phyloP scores from a whole-genome alignment of 2,329 filamentous ascomycete species.

The Cladophialophora psammophila region DNA sequence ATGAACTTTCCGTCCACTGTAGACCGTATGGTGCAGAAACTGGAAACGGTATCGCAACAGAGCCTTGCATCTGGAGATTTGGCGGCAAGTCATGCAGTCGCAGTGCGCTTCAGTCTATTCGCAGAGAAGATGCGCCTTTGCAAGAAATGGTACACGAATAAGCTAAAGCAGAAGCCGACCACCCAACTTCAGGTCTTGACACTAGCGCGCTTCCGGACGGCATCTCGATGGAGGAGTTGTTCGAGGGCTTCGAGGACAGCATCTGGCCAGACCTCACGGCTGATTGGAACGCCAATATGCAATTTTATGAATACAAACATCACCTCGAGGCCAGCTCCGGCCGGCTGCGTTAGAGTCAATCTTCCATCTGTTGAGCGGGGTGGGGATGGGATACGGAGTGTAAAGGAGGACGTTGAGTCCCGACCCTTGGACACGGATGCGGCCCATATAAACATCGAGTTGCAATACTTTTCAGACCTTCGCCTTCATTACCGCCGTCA shows the following conservation, averaged over 20 bases:
- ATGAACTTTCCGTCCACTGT: slow-evolving; percentile 38
- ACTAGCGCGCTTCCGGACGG: not conserved
- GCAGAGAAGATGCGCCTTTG: slow-evolving; percentile 26
- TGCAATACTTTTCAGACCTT: not conserved
- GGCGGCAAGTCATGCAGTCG: slow-evolving; percentile 9
- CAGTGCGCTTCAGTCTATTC: slow-evolving; percentile 26
- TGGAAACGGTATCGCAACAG: slow-evolving; percentile 31
- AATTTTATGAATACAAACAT: not conserved
- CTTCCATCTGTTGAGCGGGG: not conserved
- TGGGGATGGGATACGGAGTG: slow-evolving; percentile 3
- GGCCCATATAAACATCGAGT: not conserved
- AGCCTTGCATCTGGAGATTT: not conserved
- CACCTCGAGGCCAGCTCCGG: not conserved
- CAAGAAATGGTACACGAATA: slow-evolving; percentile 33
- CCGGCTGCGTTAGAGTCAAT: not conserved
- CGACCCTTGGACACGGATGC: not conserved
- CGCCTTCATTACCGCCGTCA: not conserved
- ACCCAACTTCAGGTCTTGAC: not conserved
- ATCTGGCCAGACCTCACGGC: slow-evolving; percentile 29
- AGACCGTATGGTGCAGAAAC: slow-evolving; percentile 33
- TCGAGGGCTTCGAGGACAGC: slow-evolving; percentile 24
- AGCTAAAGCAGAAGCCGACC: slow-evolving; percentile 29
- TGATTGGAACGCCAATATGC: slow-evolving; percentile 28
- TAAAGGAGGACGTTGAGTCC: not conserved
- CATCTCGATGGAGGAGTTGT: slow-evolving; percentile 15